A percentile compares a stretch with the other conserved stretches of the same genome.
These are phyloP conservation scores for Rhododendron molle DNA, from an alignment of 148 eudicot genomes.

Conservation along the genomic window DNA sequence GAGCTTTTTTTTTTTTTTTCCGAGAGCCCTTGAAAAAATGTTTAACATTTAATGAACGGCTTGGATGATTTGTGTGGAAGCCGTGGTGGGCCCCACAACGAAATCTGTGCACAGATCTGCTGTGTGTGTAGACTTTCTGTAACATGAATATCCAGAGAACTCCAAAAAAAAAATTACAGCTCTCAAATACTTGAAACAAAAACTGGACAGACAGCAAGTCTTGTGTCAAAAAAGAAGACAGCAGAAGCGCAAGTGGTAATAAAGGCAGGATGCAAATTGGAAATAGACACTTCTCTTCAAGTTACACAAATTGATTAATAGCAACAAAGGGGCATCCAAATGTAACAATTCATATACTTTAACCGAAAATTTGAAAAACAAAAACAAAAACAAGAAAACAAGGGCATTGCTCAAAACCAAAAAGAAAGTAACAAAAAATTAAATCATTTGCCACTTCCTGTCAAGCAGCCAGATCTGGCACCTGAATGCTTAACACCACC, in stretches of 20 bases:
- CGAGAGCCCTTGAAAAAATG: too few relatives aligned
- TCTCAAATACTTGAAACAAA: neutral
- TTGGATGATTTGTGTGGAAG: too few relatives aligned
- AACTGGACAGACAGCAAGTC: neutral
- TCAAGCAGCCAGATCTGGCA: conserved; percentile 4
- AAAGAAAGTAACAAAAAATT: neutral
- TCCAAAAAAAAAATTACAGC: neutral
- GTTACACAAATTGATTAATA: neutral
- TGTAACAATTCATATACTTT: neutral
- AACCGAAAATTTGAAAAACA: neutral
- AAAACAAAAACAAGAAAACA: neutral
- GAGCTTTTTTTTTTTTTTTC: too few relatives aligned
- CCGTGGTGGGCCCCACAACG: too few relatives aligned
- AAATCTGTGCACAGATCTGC: too few relatives aligned
- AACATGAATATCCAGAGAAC: neutral
- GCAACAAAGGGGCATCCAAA: neutral
- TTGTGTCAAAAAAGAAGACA: neutral
- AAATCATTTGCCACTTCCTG: neutral
- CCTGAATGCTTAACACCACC: conserved; percentile 10
- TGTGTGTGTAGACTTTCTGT: too few relatives aligned
- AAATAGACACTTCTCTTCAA: neutral
- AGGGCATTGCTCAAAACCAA: neutral
- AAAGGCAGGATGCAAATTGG: neutral
- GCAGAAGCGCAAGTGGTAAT: neutral
- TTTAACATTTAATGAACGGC: too few relatives aligned